Percentiles rank a stretch among this genome's conserved stretches.
Evolutionary conservation across 176 grass and related monocot species (phyloP).

Genomic region (Triticum urartu): DNA sequence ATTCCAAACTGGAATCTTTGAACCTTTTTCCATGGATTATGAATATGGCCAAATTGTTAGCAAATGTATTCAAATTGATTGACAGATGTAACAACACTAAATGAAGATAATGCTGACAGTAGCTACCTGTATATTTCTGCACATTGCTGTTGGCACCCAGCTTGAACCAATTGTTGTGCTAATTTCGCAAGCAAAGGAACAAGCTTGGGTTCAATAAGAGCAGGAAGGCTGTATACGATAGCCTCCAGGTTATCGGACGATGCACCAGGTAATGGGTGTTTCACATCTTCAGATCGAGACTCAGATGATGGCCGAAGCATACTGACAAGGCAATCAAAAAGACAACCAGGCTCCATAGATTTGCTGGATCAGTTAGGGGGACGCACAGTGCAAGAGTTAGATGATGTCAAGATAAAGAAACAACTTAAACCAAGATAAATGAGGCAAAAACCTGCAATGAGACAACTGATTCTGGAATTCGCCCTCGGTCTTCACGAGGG

Average conservation of each 20-base stretch:
- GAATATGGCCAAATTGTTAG: no score
- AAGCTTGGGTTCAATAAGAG: slow-evolving; percentile 76
- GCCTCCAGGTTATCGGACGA: slow-evolving; percentile 51
- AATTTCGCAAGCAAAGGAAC: slow-evolving; percentile 85
- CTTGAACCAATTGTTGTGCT: slow-evolving; percentile 85
- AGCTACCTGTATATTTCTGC: slow-evolving; percentile 83
- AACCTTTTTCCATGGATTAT: no score
- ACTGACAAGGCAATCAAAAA: slow-evolving; percentile 86
- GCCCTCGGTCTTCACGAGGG: slow-evolving; percentile 69
- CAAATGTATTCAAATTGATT: no score
- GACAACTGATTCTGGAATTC: slow-evolving; percentile 76
- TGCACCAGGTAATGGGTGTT: slow-evolving; percentile 30
- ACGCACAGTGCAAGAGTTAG: slow-evolving; percentile 6
- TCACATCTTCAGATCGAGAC: slow-evolving; percentile 55
- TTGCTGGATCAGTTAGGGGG: slow-evolving; percentile 50
- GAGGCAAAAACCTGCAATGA: slow-evolving; percentile 54
- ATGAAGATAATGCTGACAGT: no score
- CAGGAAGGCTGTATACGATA: slow-evolving; percentile 68
- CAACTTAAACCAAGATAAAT: neutral
- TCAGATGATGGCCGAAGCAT: slow-evolving; percentile 67
- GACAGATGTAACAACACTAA: no score
- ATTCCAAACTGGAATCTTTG: no score
- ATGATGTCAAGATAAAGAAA: neutral
- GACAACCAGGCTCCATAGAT: slow-evolving; percentile 79
- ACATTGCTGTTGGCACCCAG: slow-evolving; percentile 73